Percentiles rank a stretch among this genome's conserved stretches.
These are phyloP conservation scores for Yamadazyma insecticola DNA, from an alignment of 805 yeast genomes.

Conservation along the genomic window DNA sequence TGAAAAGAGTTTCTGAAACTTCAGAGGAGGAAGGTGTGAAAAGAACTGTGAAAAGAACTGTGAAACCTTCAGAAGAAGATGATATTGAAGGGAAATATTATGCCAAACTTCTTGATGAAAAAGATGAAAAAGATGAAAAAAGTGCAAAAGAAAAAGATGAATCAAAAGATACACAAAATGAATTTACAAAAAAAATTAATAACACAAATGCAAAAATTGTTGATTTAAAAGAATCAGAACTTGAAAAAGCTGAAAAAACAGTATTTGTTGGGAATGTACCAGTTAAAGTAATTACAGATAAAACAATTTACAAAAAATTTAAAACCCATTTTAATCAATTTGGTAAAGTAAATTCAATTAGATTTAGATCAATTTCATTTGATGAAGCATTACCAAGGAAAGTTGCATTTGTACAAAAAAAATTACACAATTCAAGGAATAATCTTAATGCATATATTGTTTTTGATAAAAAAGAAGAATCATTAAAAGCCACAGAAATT, in stretches of 20 bases:
- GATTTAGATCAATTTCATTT: conserved; percentile 91
- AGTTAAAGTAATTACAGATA: conserved; percentile 57
- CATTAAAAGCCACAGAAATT: conserved; percentile 40
- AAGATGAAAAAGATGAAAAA: conserved; percentile 9
- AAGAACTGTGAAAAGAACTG: too few relatives aligned
- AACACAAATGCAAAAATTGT: conserved; percentile 40
- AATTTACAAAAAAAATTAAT: conserved; percentile 9
- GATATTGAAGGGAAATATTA: conserved; percentile 50
- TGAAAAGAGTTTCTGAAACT: too few relatives aligned
- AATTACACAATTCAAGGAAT: conserved; percentile 71
- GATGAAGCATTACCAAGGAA: conserved; percentile 86
- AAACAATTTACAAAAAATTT: conserved; percentile 56
- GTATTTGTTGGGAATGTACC: conserved; percentile 86
- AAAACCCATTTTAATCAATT: conserved; percentile 52
- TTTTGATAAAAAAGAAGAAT: conserved; percentile 50
- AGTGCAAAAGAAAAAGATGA: conserved; percentile 9
- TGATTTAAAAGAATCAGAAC: conserved; percentile 65
- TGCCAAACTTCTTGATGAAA: conserved; percentile 42
- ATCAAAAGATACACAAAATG: conserved; percentile 4
- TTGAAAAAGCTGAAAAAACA: conserved; percentile 78
- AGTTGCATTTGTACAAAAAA: conserved; percentile 80
- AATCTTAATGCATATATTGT: conserved; percentile 88
- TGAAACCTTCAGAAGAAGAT: conserved; percentile 27
- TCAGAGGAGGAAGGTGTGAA: conserved; percentile 17
- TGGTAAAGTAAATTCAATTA: conserved; percentile 64